Percentiles rank a stretch among this genome's conserved stretches.
Evolutionary conservation across 306 rosid genomes (phyloP).

Genomic region (Luffa acutangula): DNA sequence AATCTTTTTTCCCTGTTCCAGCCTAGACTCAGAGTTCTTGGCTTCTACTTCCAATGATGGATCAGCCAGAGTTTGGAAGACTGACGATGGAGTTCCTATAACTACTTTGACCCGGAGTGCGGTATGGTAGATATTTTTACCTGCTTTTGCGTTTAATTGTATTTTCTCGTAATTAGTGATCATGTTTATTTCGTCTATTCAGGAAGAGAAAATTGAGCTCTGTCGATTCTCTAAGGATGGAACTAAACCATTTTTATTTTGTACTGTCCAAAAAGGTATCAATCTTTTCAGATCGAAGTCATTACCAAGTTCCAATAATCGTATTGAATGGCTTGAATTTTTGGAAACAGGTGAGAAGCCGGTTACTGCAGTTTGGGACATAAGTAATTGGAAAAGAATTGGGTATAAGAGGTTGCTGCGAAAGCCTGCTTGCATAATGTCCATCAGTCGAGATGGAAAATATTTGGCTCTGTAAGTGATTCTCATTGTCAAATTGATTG

Average conservation of each 20-base stretch:
- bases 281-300: background rate
- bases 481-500: background rate
- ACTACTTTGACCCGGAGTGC: slow-evolving; percentile 64
- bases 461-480: slow-evolving; percentile 85
- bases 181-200: slow-evolving; percentile 10
- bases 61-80: slow-evolving; percentile 78
- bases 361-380: slow-evolving; percentile 71
- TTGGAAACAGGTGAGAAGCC: slow-evolving; percentile 49
- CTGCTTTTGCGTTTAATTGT: slow-evolving; percentile 5
- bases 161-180: background rate
- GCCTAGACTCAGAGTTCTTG: slow-evolving; percentile 81
- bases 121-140: slow-evolving; percentile 27
- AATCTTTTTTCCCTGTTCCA: slow-evolving; percentile 14
- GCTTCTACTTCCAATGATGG: slow-evolving; percentile 92
- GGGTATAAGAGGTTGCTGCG: slow-evolving; percentile 78
- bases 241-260: slow-evolving; percentile 83
- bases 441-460: slow-evolving; percentile 90
- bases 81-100: slow-evolving; percentile 74
- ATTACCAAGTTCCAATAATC: background rate
- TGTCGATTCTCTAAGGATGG: slow-evolving; percentile 95
- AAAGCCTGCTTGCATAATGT: slow-evolving; percentile 74
- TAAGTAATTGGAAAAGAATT: slow-evolving; percentile 81
- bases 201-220: slow-evolving; percentile 88
- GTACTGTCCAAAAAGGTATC: slow-evolving; percentile 68
- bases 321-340: slow-evolving; percentile 5